A percentile compares a stretch with the other conserved stretches of the same genome.
Evolutionary conservation across 1,284 basidiomycete species (phyloP).

Genomic region (Ustilago hordei): DNA sequence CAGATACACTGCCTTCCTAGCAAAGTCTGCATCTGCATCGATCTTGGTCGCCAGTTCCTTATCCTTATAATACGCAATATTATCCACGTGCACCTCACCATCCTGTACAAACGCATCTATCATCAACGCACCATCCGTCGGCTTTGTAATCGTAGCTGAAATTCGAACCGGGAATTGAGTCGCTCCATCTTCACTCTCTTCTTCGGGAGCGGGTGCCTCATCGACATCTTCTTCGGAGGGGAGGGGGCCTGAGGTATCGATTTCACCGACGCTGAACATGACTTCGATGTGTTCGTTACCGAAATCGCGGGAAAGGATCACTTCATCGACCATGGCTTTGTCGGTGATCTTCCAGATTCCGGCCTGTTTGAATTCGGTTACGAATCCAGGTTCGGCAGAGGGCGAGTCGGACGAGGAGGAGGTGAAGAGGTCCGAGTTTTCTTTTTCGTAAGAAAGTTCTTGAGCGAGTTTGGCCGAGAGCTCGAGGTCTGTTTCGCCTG

Average conservation of each 20-base stretch:
- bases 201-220: slow-evolving; percentile 63
- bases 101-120: slow-evolving; percentile 72
- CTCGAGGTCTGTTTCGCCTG: slow-evolving; percentile 76
- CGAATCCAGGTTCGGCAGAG: slow-evolving; percentile 78
- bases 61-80: slow-evolving; percentile 86
- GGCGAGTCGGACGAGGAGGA: slow-evolving; percentile 52
- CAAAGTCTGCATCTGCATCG: slow-evolving; percentile 92
- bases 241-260: slow-evolving; percentile 56
- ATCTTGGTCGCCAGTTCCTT: slow-evolving; percentile 80
- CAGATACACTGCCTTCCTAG: slow-evolving; percentile 88
- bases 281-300: slow-evolving; percentile 80
- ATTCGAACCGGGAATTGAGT: slow-evolving; percentile 77
- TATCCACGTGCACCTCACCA: slow-evolving; percentile 86
- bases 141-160: slow-evolving; percentile 87
- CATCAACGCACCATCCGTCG: slow-evolving; percentile 67
- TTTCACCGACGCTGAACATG: slow-evolving; percentile 65
- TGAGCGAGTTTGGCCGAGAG: slow-evolving; percentile 82
- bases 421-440: slow-evolving; percentile 69
- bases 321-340: slow-evolving; percentile 81
- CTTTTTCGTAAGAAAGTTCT: slow-evolving; percentile 87
- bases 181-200: slow-evolving; percentile 52
- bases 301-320: slow-evolving; percentile 83
- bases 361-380: slow-evolving; percentile 80
- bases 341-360: slow-evolving; percentile 86
- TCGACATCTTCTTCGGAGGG: slow-evolving; percentile 71